Conservation (phyloP, 73 alveolate genomes). For the Symbiodinium natans region DNA sequence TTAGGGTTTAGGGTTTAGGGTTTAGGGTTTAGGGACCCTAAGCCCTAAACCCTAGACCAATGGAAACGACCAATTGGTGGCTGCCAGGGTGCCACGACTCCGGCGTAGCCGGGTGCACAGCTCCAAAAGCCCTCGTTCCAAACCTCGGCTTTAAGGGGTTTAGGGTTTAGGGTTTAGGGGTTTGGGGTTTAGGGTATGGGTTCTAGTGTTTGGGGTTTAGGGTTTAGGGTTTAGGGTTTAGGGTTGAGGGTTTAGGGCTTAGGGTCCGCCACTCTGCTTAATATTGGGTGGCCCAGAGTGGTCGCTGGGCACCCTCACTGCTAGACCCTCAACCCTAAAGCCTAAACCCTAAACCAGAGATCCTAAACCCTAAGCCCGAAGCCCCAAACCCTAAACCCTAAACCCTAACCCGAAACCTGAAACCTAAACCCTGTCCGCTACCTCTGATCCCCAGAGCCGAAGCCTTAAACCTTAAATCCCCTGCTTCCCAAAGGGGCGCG, state of each 20-base stretch:
- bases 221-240: too few relatives aligned
- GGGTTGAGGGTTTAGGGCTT: too few relatives aligned
- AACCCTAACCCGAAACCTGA: background rate
- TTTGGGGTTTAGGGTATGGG: background rate
- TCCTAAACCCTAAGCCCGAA: background rate
- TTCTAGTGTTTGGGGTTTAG: too few relatives aligned
- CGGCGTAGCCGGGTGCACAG: conserved; percentile 40
- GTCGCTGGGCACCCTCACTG: too few relatives aligned
- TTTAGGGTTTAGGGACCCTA: background rate
- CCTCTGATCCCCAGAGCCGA: background rate
- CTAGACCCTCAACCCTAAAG: too few relatives aligned
- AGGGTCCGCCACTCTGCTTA: too few relatives aligned
- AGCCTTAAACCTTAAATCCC: background rate
- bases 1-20: too few relatives aligned
- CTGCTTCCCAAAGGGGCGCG: background rate
- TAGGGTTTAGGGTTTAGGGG: background rate
- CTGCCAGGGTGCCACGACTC: conserved; percentile 17
- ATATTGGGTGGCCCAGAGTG: too few relatives aligned
- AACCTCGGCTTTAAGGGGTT: background rate
- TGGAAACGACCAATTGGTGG: too few relatives aligned
- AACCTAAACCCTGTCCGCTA: background rate
- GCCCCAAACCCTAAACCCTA: background rate
- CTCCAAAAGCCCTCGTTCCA: background rate
- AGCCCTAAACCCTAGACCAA: background rate
- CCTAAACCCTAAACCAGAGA: too few relatives aligned